Percentiles rank a stretch among this genome's conserved stretches.
Evolutionary conservation across 148 eudicot species (phyloP).

Genomic region (Rhododendron ferrugineum): DNA sequence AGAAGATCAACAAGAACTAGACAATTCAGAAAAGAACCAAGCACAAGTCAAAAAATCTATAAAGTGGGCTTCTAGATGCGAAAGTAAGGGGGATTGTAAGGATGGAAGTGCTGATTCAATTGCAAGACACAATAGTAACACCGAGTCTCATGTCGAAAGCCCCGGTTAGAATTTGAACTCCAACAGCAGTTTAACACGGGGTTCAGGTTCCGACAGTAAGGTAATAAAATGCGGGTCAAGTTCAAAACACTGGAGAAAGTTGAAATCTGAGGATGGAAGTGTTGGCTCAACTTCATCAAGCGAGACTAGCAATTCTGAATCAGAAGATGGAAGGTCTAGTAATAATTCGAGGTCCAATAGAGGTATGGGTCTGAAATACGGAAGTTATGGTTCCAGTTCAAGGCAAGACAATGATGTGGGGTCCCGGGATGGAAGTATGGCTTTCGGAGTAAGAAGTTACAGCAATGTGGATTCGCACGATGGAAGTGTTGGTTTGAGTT

Average conservation of each 20-base stretch:
- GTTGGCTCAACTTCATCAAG: not conserved
- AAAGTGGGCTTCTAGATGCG: slow-evolving; percentile 11
- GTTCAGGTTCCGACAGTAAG: not conserved
- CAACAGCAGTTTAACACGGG: not conserved
- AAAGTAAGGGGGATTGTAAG: slow-evolving; percentile 11
- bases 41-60: slow-evolving; percentile 3
- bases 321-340: slow-evolving; percentile 11
- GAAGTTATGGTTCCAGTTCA: not conserved
- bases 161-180: not conserved
- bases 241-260: not conserved
- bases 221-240: not conserved
- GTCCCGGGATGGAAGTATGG: not conserved
- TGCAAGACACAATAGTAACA: not conserved
- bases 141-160: not conserved
- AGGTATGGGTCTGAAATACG: not conserved
- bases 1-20: slow-evolving; percentile 15
- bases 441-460: not conserved
- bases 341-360: not conserved
- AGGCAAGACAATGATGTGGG: not conserved
- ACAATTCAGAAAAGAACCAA: not conserved
- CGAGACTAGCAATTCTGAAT: not conserved
- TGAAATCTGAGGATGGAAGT: not conserved
- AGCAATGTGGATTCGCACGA: not conserved
- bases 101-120: slow-evolving; percentile 18
- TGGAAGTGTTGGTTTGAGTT: not conserved